phyloP scores from a whole-genome alignment of 2,329 filamentous ascomycete genomes.

The Apiospora malaysiana region DNA sequence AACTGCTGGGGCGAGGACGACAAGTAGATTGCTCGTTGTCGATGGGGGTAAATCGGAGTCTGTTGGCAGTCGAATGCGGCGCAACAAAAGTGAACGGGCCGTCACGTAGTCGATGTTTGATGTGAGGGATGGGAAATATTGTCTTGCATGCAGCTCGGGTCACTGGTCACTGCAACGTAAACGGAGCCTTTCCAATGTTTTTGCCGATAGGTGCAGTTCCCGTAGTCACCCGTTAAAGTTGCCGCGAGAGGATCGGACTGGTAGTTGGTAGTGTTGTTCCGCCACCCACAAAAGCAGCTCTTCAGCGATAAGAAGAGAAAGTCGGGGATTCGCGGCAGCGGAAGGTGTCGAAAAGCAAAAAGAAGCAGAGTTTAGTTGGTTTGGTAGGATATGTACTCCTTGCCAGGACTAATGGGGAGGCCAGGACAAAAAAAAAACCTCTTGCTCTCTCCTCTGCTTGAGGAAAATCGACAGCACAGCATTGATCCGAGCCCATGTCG shows the following conservation, averaged over 20 bases:
- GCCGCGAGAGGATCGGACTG: constrained; percentile 10
- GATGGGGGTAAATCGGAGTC: not conserved
- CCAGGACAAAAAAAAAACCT: not conserved
- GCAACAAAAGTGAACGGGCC: constrained; percentile 3
- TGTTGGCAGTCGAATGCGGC: constrained; percentile 14
- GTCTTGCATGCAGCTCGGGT: constrained; percentile 17
- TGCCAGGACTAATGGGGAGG: not conserved
- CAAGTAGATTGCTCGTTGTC: not conserved
- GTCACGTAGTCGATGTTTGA: constrained; percentile 15
- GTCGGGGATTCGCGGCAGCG: not conserved
- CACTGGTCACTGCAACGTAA: constrained; percentile 16
- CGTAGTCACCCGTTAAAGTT: constrained; percentile 16
- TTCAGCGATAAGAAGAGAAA: constrained; percentile 14
- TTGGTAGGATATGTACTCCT: not conserved
- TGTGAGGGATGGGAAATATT: not conserved
- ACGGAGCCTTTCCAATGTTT: constrained; percentile 10
- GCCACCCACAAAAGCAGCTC: constrained; percentile 10
- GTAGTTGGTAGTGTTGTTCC: no score
- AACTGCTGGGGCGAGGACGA: constrained; percentile 14
- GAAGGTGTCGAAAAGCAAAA: not conserved
- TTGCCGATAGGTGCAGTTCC: constrained; percentile 18
- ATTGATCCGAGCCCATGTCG: constrained; percentile 20
- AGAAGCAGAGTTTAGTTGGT: not conserved
- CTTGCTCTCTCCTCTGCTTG: not conserved
- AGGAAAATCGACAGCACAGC: constrained; percentile 15